Conservation (phyloP, 441 rosid genomes). For the Brassica balearica region DNA sequence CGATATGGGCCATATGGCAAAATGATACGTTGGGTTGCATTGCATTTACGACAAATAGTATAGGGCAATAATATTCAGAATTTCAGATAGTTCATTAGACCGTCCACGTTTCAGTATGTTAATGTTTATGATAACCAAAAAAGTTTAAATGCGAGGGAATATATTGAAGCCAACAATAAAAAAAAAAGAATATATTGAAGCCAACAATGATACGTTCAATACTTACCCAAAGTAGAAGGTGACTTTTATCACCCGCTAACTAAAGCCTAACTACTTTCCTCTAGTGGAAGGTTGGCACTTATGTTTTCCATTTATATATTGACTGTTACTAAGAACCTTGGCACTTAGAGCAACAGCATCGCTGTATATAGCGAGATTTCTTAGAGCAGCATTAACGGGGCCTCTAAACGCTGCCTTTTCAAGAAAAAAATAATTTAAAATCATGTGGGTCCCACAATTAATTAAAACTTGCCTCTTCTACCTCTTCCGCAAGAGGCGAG, state of each 20-base stretch:
- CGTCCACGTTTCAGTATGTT: slow-evolving; percentile 18
- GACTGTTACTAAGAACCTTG: too few relatives aligned
- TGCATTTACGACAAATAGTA: background rate
- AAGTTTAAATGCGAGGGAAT: slow-evolving; percentile 5
- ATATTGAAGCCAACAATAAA: background rate
- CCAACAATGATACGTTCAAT: slow-evolving; percentile 17
- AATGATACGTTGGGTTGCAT: background rate
- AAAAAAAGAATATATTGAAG: background rate
- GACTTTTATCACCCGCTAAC: slow-evolving; percentile 19
- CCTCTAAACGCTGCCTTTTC: too few relatives aligned
- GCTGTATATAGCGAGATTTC: too few relatives aligned
- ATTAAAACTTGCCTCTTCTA: too few relatives aligned
- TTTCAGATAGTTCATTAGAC: background rate
- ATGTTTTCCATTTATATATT: too few relatives aligned
- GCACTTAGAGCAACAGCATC: too few relatives aligned
- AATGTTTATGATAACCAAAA: background rate
- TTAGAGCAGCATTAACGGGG: too few relatives aligned
- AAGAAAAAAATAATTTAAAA: too few relatives aligned
- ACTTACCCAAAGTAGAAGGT: slow-evolving; percentile 41
- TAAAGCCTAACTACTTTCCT: slow-evolving; percentile 34
- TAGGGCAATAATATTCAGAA: slow-evolving; percentile 23
- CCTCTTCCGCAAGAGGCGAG: too few relatives aligned
- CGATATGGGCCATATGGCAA: background rate
- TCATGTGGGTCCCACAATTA: too few relatives aligned
- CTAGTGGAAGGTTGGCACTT: slow-evolving; percentile 39